phyloP scores from a whole-genome alignment of 257 asterid genomes.

The Gynochthodes officinalis region DNA sequence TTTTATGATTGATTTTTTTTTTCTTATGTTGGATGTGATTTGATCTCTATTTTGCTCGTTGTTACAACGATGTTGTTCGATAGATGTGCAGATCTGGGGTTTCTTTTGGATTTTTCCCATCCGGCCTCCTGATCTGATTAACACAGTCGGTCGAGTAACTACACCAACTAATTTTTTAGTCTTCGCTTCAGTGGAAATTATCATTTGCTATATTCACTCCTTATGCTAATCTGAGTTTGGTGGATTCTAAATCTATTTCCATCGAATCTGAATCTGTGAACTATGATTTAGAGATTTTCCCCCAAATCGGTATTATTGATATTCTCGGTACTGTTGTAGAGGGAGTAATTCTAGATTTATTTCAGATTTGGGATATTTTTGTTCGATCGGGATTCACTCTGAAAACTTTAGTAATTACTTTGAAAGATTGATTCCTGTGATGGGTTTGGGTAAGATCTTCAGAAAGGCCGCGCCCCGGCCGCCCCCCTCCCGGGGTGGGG shows the following conservation, averaged over 20 bases:
- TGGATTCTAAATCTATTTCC: neutral
- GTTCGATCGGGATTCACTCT: too few relatives aligned
- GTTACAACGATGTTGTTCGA: neutral
- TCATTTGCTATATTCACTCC: neutral
- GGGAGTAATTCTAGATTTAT: neutral
- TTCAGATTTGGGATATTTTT: too few relatives aligned
- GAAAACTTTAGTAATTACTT: neutral
- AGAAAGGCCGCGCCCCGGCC: too few relatives aligned
- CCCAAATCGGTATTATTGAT: neutral
- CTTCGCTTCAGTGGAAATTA: neutral
- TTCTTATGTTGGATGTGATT: constrained; percentile 6
- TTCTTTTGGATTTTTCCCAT: neutral
- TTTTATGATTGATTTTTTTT: neutral
- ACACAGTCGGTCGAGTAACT: neutral
- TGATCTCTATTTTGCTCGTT: neutral
- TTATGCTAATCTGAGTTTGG: neutral
- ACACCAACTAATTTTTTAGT: too few relatives aligned
- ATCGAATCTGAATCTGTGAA: too few relatives aligned
- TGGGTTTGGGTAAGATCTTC: neutral
- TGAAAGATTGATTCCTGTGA: neutral
- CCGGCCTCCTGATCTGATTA: neutral
- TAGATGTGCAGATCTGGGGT: constrained; percentile 8
- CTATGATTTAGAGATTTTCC: neutral
- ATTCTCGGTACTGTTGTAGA: neutral
- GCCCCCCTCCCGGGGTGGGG: too few relatives aligned